A percentile compares a stretch with the other conserved stretches of the same genome.
These are phyloP conservation scores for Aspergillus tamarii DNA, from an alignment of 2,329 filamentous ascomycete genomes.

Conservation along the genomic window DNA sequence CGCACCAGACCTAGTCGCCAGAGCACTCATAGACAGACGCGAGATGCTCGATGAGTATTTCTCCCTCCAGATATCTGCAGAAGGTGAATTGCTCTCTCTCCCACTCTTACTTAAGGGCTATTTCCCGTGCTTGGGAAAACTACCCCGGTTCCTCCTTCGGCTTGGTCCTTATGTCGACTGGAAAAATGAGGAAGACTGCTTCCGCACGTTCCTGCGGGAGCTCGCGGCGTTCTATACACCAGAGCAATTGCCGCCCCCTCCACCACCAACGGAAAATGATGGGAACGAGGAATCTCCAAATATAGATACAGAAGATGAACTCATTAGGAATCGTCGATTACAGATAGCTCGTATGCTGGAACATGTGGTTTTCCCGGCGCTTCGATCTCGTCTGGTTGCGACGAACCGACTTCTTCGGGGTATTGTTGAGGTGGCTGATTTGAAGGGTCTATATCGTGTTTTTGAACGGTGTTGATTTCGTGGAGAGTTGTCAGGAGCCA, in stretches of 20 bases:
- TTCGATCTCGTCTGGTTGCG: slow-evolving; percentile 79
- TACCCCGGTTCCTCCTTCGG: slow-evolving; percentile 84
- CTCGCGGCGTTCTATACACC: slow-evolving; percentile 89
- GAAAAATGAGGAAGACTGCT: slow-evolving; percentile 82
- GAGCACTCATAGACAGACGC: slow-evolving; percentile 72
- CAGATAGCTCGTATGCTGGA: slow-evolving; percentile 79
- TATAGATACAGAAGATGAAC: slow-evolving; percentile 50
- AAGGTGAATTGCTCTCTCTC: slow-evolving; percentile 76
- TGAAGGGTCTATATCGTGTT: slow-evolving; percentile 90
- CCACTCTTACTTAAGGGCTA: slow-evolving; percentile 90
- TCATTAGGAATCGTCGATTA: slow-evolving; percentile 57
- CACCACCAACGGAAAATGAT: slow-evolving; percentile 3
- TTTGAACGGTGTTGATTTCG: slow-evolving; percentile 82
- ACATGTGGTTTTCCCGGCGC: slow-evolving; percentile 85
- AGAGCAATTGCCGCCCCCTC: slow-evolving; percentile 69
- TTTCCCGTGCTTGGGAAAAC: slow-evolving; percentile 79
- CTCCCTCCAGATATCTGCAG: slow-evolving; percentile 75
- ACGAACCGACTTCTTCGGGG: slow-evolving; percentile 76
- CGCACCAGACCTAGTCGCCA: slow-evolving; percentile 66
- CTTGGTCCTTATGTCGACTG: slow-evolving; percentile 89
- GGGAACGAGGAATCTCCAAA: slow-evolving; percentile 11
- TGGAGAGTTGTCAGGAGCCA: neutral
- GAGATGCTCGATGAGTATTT: slow-evolving; percentile 96
- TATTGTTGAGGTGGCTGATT: slow-evolving; percentile 83
- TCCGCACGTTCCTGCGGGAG: slow-evolving; percentile 81